Evolutionary conservation across 2,329 filamentous ascomycete species (phyloP), one percentile per base, ranked within the genome.

Genomic region (Pyricularia sp.): DNA sequence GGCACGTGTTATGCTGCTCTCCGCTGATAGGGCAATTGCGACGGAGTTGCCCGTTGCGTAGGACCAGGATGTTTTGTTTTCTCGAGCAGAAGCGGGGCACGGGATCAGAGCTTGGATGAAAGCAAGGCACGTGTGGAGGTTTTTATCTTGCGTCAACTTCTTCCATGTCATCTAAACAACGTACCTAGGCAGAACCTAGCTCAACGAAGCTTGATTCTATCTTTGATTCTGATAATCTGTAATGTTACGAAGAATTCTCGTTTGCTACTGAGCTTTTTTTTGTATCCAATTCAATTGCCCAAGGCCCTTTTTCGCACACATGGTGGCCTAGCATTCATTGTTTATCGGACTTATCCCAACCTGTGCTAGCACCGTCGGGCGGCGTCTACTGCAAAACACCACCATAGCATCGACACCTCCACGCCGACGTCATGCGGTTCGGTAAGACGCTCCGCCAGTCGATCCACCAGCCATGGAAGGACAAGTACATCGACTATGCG

Each of bases 401-500:
- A 49, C 19, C 40, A 49, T 19, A n/a, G 19, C 40, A 49, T n/a
- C 40, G 19, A 49, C 40, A n/a, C 40, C 16, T 49, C 40, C 40
- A n/a, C 19, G 40, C 40, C 28, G 31, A n/a, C 60, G n/a, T 26
- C 62, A 97, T 99, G 94, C 89, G 91, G 72, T 99, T 97, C 81
- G 93, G 93, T 68, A 91, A 88, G 79, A 97, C 91, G 63, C 84
- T 99, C 67, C 86, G 87, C 72, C 84, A 86, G 72, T 87, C 90
- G 66, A 81, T 90, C 71, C 94, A 97, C 75, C 78, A 84, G 70
- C 91, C 92, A 73, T 99, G 93, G 93, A 90, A 89, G 76, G 90
- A 88, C 74, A 84, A 96, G 73, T 97, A 99, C 80, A 91, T 99
- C 73, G 93, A 97, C 79, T 99, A 99, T 77, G 80, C 84, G 71